These are phyloP conservation scores for Kalmusia sp. DNA, from an alignment of 2,329 filamentous ascomycete genomes.

Conservation along the genomic window DNA sequence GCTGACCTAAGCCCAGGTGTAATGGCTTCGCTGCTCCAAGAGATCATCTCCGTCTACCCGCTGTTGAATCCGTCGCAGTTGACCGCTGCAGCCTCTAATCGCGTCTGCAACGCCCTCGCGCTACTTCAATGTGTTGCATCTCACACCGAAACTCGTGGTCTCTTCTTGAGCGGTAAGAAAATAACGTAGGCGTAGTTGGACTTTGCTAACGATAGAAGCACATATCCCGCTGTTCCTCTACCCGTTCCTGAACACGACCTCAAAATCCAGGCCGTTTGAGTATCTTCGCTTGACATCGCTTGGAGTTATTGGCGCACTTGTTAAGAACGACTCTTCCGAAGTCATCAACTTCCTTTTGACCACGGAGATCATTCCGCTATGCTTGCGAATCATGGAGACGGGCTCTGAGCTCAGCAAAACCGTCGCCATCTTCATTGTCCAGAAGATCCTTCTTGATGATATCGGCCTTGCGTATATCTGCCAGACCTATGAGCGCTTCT, in stretches of 20 bases:
- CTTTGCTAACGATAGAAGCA: slow-evolving; percentile 60
- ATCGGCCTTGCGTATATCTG: slow-evolving; percentile 98
- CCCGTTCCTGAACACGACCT: slow-evolving; percentile 97
- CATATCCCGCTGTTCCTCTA: slow-evolving; percentile 98
- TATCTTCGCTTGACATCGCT: slow-evolving; percentile 95
- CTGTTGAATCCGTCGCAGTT: slow-evolving; percentile 95
- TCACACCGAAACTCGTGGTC: slow-evolving; percentile 91
- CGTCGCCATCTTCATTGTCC: slow-evolving; percentile 98
- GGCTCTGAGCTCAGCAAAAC: slow-evolving; percentile 98
- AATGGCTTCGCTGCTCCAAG: slow-evolving; percentile 96
- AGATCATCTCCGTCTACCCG: slow-evolving; percentile 98
- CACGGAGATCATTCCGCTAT: slow-evolving; percentile 97
- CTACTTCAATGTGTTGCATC: slow-evolving; percentile 96
- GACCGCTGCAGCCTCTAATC: slow-evolving; percentile 95
- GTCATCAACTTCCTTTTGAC: slow-evolving; percentile 99
- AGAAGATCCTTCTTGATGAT: slow-evolving; percentile 97
- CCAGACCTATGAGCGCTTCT: slow-evolving; percentile 97
- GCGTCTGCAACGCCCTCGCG: slow-evolving; percentile 96
- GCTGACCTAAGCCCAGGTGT: slow-evolving; percentile 70
- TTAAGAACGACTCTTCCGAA: slow-evolving; percentile 98
- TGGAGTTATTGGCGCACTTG: slow-evolving; percentile 93
- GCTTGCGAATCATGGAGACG: slow-evolving; percentile 98
- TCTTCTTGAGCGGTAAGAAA: slow-evolving; percentile 84
- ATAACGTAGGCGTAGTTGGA: background rate
- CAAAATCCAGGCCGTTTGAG: slow-evolving; percentile 96